Base-by-base conservation (phyloP, 768 basidiomycete genomes). In the Collybiopsis luxurians region DNA sequence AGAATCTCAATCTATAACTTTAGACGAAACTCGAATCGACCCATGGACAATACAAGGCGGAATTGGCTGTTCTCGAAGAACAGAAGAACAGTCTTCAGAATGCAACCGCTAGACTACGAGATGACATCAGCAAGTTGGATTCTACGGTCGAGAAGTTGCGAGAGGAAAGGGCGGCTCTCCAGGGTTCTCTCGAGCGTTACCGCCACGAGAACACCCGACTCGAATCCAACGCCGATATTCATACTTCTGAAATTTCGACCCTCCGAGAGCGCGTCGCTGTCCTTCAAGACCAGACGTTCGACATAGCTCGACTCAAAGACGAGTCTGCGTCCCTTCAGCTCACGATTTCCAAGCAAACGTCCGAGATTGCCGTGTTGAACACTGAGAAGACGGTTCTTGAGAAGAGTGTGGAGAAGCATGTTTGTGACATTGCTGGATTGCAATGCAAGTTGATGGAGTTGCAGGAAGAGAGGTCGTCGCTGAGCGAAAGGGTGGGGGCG, bases 41-140 rank as follows among this genome's bases (percentile, higher is more conserved):
- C 0, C 46, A 51, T 19, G 72, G 70, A 12, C 70, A 69, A 47
- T 60, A 75, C 17, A 69, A 73, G 36, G 59, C 63, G 34, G 77
- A 81, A 47, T 64, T 79, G 9, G 71, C 74, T 0, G 64, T 77
- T 2, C 60, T 81, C 4, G 66, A 73, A 15, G 77, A 78, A 54
- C 75, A 77, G 52, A 78, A 76, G 28, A 30, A 64, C 4, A 58
- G 61, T 12, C 62, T 78, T 1, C 64, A 69, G 43, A 43, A 51
- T n/a, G 28, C 19, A 10, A 19, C 31, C 19, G 48, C 12, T 9
- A 28, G 31, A 12, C 48, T 34, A 11, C 48, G 34, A 5, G 60
- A 52, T 3, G 27, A 53, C 2, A 40, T 26, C 45, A 69, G 9
- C 61, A 28, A 24, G 13, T 28, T 59, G 40, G 68, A 71, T 52